phyloP scores from a whole-genome alignment of 2,329 filamentous ascomycete species.

The Anthostomella pinea region DNA sequence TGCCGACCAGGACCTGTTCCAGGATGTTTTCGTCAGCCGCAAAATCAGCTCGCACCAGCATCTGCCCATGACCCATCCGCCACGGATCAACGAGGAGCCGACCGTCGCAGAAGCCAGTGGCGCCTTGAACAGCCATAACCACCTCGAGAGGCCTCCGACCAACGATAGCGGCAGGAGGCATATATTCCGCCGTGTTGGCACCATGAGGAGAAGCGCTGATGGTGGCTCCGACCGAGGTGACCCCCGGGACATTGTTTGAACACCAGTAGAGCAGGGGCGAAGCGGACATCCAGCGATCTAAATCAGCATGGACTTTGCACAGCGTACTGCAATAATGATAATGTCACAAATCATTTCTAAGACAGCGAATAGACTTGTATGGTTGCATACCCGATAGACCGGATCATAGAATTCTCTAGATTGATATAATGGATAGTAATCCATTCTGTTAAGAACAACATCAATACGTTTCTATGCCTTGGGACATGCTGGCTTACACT shows the following conservation, averaged over 20 bases:
- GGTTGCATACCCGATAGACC: no score
- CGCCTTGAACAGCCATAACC: constrained; percentile 21
- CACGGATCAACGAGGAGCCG: constrained; percentile 26
- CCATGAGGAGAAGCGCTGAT: constrained; percentile 18
- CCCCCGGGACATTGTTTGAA: constrained; percentile 26
- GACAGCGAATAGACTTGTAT: no score
- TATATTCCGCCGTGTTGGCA: constrained; percentile 22
- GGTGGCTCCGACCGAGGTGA: constrained; percentile 14
- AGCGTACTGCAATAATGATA: no score
- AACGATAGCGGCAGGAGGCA: constrained; percentile 17
- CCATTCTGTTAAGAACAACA: no score
- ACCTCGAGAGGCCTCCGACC: constrained; percentile 17
- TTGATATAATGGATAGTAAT: no score
- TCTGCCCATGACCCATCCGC: constrained; percentile 18
- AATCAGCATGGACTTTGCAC: no score
- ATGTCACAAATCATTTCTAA: no score
- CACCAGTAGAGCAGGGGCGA: no score
- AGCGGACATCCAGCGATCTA: constrained; percentile 1
- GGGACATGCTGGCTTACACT: no score
- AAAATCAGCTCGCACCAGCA: constrained; percentile 22
- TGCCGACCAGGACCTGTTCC: constrained; percentile 39
- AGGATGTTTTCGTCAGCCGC: constrained; percentile 45
- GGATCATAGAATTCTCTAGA: no score
- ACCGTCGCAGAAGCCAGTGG: constrained; percentile 24
- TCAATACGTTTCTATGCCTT: no score